Base-by-base conservation (phyloP, 2,329 filamentous ascomycete genomes). In the Microcera coccophila region DNA sequence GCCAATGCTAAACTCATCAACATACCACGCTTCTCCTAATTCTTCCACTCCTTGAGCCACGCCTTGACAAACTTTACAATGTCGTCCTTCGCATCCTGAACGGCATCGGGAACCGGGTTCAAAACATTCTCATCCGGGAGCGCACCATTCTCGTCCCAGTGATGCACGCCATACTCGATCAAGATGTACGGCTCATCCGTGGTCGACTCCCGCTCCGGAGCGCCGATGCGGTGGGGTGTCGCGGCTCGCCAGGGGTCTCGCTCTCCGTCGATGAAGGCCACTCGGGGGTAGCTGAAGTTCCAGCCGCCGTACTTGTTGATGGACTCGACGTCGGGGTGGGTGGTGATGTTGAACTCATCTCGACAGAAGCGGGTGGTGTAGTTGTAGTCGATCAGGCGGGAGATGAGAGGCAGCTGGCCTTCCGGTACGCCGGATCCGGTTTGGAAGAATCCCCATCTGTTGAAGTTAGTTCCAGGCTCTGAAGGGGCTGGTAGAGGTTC, bases 291-390 rank as follows among this genome's bases (percentile, higher is more conserved):
- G 35, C 77, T 76, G 54, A 93, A 83, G 60, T 78, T 68, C 63
- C 82, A 86, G 11, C 81, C 85, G 32, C 89, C 89, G 50, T 85
- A 84, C 58, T 84, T 81, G 71, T 94, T 93, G 63, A 93, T 81
- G 1, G 71, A 70, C 1, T 79, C 73, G 0, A 84, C 67, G 39
- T 90, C 71, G 0, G 88, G 76, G 0, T 76, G 77, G 0, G 68
- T 63, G 0, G 76, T 80, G 58, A 90, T 81, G 65, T 84, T 84
- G 72, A 90, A 94, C 0, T 78, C 77, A 7, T 77, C 69, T 1
- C 72, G 71, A 68, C 88, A 94, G 53, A 82, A 70, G 3, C 75
- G 62, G 1, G 77, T 79, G 3, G 71, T 62, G 62, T 82, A 89
- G 3, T 81, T 71, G 1, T 89, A 55, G 48, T 82, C 77, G 26